Percentiles rank a stretch among this genome's conserved stretches.
Evolutionary conservation across 148 eudicot species (phyloP).

Genomic region (Oxyria digyna): DNA sequence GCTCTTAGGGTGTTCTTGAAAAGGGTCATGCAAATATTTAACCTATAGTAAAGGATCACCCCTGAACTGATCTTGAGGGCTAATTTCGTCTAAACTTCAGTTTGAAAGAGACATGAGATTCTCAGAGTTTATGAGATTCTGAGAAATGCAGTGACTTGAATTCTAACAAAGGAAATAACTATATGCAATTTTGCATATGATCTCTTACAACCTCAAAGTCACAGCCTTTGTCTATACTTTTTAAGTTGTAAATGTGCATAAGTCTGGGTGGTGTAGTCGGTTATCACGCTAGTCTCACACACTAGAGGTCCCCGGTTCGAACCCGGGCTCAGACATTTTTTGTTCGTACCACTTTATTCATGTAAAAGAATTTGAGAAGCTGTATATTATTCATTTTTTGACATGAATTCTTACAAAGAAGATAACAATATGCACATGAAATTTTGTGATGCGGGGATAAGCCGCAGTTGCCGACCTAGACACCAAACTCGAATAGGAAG

Average conservation of each 20-base stretch:
- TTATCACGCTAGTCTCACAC: slow-evolving; percentile 99
- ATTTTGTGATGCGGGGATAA: too few species aligned
- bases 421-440: too few species aligned
- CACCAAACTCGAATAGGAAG: too few species aligned
- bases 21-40: slow-evolving; percentile 33
- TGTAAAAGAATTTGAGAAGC: too few species aligned
- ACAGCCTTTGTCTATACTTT: too few species aligned
- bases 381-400: too few species aligned
- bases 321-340: slow-evolving; percentile 90
- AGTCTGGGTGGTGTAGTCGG: slow-evolving; percentile 98
- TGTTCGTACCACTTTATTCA: too few species aligned
- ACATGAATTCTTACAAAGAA: too few species aligned
- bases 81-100: background rate
- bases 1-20: slow-evolving; percentile 12
- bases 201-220: too few species aligned
- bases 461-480: too few species aligned
- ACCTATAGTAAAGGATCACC: slow-evolving; percentile 45
- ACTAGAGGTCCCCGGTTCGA: slow-evolving; percentile 99
- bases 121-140: slow-evolving; percentile 15
- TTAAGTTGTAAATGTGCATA: background rate
- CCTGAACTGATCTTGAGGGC: slow-evolving; percentile 9
- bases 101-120: background rate
- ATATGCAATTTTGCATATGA: too few species aligned
- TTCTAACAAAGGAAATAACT: too few species aligned
- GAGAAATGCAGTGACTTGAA: slow-evolving; percentile 52